Evolutionary conservation across 1,139 yeast species (phyloP).

Genomic region (Suhomyces taliae): DNA sequence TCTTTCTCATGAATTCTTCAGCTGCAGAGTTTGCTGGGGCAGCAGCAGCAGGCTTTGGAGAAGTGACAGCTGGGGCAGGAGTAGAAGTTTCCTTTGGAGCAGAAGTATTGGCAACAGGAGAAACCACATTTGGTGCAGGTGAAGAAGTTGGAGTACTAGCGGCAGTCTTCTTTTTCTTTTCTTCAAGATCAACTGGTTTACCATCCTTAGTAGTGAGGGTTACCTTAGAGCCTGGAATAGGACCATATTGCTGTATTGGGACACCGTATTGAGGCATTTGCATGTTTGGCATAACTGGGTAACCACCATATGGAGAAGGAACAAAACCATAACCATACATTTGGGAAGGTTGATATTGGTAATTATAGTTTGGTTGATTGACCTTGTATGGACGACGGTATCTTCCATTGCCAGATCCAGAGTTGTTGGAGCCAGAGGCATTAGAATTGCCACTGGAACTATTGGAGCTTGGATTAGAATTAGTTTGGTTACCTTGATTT

Average conservation of each 20-base stretch:
- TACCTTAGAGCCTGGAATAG: constrained; percentile 22
- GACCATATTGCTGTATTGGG: constrained; percentile 17
- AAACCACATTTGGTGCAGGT: constrained; percentile 13
- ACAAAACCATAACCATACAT: constrained; percentile 17
- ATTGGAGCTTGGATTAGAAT: constrained; percentile 3
- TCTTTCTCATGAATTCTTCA: constrained; percentile 26
- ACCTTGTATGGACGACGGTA: constrained; percentile 12
- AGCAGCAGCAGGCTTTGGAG: constrained; percentile 14
- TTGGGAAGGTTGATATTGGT: constrained; percentile 15
- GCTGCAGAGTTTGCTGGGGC: constrained; percentile 18
- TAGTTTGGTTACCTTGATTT: background rate
- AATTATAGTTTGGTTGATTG: constrained; percentile 16
- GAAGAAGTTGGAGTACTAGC: constrained; percentile 19
- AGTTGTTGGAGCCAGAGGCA: constrained; percentile 7
- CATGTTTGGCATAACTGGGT: constrained; percentile 18
- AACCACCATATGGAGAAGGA: constrained; percentile 16
- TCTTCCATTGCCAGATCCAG: constrained; percentile 12
- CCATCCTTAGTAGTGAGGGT: constrained; percentile 50
- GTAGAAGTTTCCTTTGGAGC: constrained; percentile 13
- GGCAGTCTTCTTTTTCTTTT: constrained; percentile 33
- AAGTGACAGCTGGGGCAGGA: constrained; percentile 15
- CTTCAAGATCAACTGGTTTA: constrained; percentile 47
- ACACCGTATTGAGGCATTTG: constrained; percentile 17
- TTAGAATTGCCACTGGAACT: constrained; percentile 4
- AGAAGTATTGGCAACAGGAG: constrained; percentile 14